These are phyloP conservation scores for Lasiosphaeria ovina DNA, from an alignment of 495 filamentous ascomycete species.

Conservation along the genomic window DNA sequence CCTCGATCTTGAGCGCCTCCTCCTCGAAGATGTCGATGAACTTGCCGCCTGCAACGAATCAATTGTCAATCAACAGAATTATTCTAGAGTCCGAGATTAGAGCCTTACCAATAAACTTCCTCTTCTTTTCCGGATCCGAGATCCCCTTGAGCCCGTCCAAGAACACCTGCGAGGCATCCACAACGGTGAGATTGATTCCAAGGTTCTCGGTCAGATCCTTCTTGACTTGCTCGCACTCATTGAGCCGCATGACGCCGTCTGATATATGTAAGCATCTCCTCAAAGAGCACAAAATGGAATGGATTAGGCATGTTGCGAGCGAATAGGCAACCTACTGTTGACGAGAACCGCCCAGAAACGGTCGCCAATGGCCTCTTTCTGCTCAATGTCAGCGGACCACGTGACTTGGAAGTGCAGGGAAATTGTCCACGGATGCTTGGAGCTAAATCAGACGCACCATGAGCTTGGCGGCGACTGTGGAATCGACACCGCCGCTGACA, in stretches of 20 bases:
- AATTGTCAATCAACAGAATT: not conserved
- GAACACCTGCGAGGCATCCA: conserved; percentile 77
- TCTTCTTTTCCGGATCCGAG: conserved; percentile 82
- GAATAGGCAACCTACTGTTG: conserved; percentile 49
- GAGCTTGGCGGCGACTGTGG: conserved; percentile 82
- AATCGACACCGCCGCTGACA: conserved; percentile 89
- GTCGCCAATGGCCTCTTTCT: conserved; percentile 50
- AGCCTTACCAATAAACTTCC: conserved; percentile 75
- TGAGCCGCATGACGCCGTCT: conserved; percentile 72
- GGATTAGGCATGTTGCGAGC: too few relatives aligned
- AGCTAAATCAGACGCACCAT: conserved; percentile 49
- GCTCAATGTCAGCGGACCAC: conserved; percentile 3
- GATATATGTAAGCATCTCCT: conserved; percentile 8
- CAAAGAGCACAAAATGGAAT: not conserved
- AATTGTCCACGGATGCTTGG: not conserved
- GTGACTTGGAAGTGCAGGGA: conserved; percentile 7
- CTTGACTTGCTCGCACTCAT: conserved; percentile 79
- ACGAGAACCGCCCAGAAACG: conserved; percentile 88
- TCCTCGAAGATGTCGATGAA: conserved; percentile 87
- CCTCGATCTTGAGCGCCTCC: conserved; percentile 73
- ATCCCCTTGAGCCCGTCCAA: conserved; percentile 71
- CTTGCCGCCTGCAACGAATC: not conserved
- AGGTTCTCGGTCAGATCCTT: conserved; percentile 71
- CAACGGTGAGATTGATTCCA: conserved; percentile 86
- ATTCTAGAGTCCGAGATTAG: not conserved